These are phyloP conservation scores for Chaetomiaceae sp. DNA, from an alignment of 2,329 filamentous ascomycete species.

Conservation along the genomic window DNA sequence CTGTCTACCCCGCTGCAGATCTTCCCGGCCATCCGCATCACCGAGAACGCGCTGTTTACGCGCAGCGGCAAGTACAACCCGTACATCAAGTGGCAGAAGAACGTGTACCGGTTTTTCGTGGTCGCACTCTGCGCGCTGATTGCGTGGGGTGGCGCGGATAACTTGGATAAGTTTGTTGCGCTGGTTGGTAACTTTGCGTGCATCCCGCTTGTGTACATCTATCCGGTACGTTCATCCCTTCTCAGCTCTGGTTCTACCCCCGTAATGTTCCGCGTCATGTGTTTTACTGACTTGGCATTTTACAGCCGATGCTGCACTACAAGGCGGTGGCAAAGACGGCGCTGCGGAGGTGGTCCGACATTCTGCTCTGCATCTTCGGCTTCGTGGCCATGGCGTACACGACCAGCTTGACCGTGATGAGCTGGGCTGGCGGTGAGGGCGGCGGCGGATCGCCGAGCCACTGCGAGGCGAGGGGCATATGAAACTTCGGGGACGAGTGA, in stretches of 20 bases:
- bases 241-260: neutral
- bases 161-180: slow-evolving; percentile 95
- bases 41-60: slow-evolving; percentile 89
- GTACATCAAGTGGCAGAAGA: slow-evolving; percentile 99
- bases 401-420: slow-evolving; percentile 75
- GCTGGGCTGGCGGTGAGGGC: slow-evolving; percentile 62
- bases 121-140: slow-evolving; percentile 80
- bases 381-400: slow-evolving; percentile 87
- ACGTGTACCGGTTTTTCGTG: slow-evolving; percentile 88
- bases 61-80: slow-evolving; percentile 95
- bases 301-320: slow-evolving; percentile 82
- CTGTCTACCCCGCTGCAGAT: slow-evolving; percentile 93
- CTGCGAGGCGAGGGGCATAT: slow-evolving; percentile 38
- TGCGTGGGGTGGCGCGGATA: slow-evolving; percentile 85
- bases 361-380: slow-evolving; percentile 74
- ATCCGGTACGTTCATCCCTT: slow-evolving; percentile 67
- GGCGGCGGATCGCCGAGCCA: slow-evolving; percentile 43
- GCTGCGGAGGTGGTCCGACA: slow-evolving; percentile 64
- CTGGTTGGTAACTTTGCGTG: slow-evolving; percentile 97
- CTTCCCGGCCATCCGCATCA: slow-evolving; percentile 95
- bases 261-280: too few species aligned
- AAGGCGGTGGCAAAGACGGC: slow-evolving; percentile 66
- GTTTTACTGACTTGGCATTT: too few species aligned
- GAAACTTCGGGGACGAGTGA: too few species aligned
- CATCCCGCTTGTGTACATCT: slow-evolving; percentile 94